These are phyloP conservation scores for Phialemonium atrogriseum DNA, from an alignment of 2,329 filamentous ascomycete genomes.

Conservation along the genomic window DNA sequence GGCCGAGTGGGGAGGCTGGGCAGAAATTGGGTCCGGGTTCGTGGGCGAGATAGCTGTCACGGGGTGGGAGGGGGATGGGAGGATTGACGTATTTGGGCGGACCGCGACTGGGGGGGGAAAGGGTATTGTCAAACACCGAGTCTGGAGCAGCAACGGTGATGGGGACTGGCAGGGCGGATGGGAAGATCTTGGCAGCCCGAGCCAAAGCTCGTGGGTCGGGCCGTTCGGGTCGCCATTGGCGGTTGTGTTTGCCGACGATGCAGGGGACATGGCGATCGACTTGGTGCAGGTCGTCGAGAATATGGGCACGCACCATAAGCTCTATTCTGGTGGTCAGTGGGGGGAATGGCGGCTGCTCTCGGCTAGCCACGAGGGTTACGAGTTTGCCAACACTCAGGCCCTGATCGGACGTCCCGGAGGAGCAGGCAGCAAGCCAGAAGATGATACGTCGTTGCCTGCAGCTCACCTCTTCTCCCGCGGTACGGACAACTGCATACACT, in stretches of 20 bases:
- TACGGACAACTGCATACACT: background rate
- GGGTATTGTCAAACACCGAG: background rate
- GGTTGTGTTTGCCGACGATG: background rate
- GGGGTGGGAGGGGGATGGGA: background rate
- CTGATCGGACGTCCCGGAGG: background rate
- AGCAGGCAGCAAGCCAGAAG: too few species aligned
- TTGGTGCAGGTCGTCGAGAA: background rate
- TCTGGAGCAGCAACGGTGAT: background rate
- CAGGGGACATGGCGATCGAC: background rate
- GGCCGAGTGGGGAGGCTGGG: background rate
- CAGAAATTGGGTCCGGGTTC: background rate
- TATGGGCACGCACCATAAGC: background rate
- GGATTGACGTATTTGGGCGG: background rate
- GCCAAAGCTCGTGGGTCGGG: background rate
- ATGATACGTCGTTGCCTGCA: too few species aligned
- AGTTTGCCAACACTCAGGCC: constrained; percentile 1
- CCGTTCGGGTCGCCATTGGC: too few species aligned
- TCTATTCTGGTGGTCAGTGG: background rate
- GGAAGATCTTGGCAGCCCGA: background rate
- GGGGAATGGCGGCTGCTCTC: background rate
- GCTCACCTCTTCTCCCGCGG: background rate
- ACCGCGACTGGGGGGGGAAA: too few species aligned
- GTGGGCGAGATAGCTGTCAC: background rate
- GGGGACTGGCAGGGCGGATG: background rate
- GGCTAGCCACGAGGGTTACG: background rate